A percentile compares a stretch with the other conserved stretches of the same genome.
Conservation (phyloP, 805 yeast genomes). For the Schwanniomyces vanrijiae region DNA sequence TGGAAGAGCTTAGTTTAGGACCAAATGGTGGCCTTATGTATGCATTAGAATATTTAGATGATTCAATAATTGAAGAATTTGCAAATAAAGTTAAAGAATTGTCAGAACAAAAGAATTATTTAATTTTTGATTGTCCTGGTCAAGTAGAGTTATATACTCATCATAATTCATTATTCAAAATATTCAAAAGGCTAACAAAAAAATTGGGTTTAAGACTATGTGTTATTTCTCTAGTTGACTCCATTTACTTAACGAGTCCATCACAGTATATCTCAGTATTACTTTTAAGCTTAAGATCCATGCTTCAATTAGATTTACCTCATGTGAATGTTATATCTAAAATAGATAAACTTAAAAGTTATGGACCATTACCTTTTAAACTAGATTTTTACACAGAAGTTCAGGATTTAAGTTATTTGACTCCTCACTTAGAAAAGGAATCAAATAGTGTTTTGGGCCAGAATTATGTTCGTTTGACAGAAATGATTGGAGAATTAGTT, state of each 20-base stretch:
- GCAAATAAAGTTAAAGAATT: slow-evolving; percentile 56
- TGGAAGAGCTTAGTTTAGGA: slow-evolving; percentile 85
- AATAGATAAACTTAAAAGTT: slow-evolving; percentile 75
- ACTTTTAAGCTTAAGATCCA: slow-evolving; percentile 78
- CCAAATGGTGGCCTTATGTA: slow-evolving; percentile 88
- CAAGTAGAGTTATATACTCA: slow-evolving; percentile 95
- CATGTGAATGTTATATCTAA: slow-evolving; percentile 91
- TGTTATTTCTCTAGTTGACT: slow-evolving; percentile 85
- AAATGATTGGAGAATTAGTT: slow-evolving; percentile 76
- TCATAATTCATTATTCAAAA: slow-evolving; percentile 67
- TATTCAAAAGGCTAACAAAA: slow-evolving; percentile 61
- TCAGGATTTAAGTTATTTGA: slow-evolving; percentile 71
- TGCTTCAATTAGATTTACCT: slow-evolving; percentile 91
- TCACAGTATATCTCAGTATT: slow-evolving; percentile 85
- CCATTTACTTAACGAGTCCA: slow-evolving; percentile 78
- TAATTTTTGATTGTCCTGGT: slow-evolving; percentile 91
- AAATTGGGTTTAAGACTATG: slow-evolving; percentile 67
- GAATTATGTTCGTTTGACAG: slow-evolving; percentile 66
- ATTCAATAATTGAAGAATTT: slow-evolving; percentile 47
- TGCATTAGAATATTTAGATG: slow-evolving; percentile 53
- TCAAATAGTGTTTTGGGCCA: slow-evolving; percentile 62
- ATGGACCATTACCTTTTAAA: slow-evolving; percentile 79
- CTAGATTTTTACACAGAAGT: slow-evolving; percentile 90
- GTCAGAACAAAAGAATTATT: slow-evolving; percentile 54
- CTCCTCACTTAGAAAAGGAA: slow-evolving; percentile 71